Base-by-base conservation (phyloP, 2,329 filamentous ascomycete genomes). In the Chaetomium globosum region DNA sequence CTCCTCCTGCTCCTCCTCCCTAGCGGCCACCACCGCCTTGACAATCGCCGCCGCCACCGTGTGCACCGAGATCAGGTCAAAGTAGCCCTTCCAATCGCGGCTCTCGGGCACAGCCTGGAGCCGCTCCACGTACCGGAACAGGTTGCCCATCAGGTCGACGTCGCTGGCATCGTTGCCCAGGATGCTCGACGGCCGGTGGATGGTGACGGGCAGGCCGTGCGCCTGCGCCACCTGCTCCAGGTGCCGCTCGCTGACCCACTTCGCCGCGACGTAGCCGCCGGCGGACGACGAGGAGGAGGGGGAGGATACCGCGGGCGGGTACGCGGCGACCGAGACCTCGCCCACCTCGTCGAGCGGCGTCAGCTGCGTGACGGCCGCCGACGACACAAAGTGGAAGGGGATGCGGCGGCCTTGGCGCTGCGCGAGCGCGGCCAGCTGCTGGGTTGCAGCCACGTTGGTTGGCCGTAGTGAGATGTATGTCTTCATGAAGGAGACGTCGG, bases 401-500 rank as follows among this genome's bases (percentile, higher is more conserved):
- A 58, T 36, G 12, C n/a, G 30, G 28, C 30, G 31, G 3, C 13
- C 4, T 3, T 69, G 8, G 4, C 71, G 73, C 5, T 81, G 66
- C 26, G 26, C 26, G 26, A 26, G 26, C 2, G 67, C 63, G 4
- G 73, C 72, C 3, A 81, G 71, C 52, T 73, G 69, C 36, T 72
- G 71, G 2, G 77, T 79, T 0, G 79, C 72, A 0, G 64, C 16
- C 5, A 80, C 65, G 64, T 82, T 82, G 16, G 71, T 64, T 0
- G 58, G 52, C 4, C 73, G 71, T 0, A 81, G 70, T 0, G 72
- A 69, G 9, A 68, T 33, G 67, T 80, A 82, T 2, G 70, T 68
- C 31, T 80, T 75, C 65, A 73, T 65, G 70, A 73, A 79, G 5
- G 71, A 77, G n/a, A 74, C 73, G 21, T 78, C 75, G 16, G 81